These are phyloP conservation scores for Yamadazyma mexicana DNA, from an alignment of 1,139 yeast genomes.

Conservation along the genomic window DNA sequence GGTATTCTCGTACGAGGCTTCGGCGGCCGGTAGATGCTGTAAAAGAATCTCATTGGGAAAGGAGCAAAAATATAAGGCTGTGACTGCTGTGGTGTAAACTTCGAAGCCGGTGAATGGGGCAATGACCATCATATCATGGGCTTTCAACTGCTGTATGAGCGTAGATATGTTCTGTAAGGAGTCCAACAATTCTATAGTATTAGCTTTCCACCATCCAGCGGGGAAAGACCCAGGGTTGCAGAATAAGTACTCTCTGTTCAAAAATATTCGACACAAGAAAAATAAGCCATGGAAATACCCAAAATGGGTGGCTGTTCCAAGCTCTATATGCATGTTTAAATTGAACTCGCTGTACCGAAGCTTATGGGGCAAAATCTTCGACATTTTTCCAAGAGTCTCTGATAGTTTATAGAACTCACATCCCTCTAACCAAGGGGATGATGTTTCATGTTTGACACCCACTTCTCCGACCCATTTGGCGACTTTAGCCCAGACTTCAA, in stretches of 20 bases:
- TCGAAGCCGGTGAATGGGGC: conserved; percentile 42
- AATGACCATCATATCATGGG: conserved; percentile 28
- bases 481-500: conserved; percentile 33
- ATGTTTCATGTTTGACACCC: conserved; percentile 23
- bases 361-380: conserved; percentile 22
- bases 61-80: conserved; percentile 30
- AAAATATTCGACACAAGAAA: conserved; percentile 31
- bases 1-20: conserved; percentile 3
- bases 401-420: conserved; percentile 26
- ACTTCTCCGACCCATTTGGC: conserved; percentile 38
- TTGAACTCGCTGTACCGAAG: conserved; percentile 26
- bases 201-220: conserved; percentile 29
- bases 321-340: conserved; percentile 31
- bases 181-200: conserved; percentile 22
- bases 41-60: conserved; percentile 24
- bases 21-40: conserved; percentile 12
- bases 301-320: conserved; percentile 32
- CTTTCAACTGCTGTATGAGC: conserved; percentile 23
- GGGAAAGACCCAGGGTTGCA: conserved; percentile 30
- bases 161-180: conserved; percentile 25
- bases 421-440: conserved; percentile 28
- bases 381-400: conserved; percentile 21
- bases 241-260: conserved; percentile 36
- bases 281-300: conserved; percentile 37
- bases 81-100: conserved; percentile 34